Conservation (phyloP, 805 yeast genomes). For the Teunomyces gatunensis region DNA sequence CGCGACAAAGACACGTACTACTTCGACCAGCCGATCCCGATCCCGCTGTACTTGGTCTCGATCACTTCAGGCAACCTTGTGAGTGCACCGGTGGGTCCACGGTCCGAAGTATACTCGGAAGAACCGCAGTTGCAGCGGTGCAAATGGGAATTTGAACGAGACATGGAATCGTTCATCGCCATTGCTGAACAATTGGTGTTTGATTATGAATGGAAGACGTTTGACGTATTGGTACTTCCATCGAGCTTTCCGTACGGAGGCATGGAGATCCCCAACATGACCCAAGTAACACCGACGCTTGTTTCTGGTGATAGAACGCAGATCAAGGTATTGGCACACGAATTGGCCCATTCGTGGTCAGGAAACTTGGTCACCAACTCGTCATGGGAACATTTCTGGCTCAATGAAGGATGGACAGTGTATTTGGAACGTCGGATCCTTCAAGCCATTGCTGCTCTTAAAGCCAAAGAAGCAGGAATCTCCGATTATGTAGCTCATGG, state of each 20-base stretch:
- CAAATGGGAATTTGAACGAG: conserved; percentile 75
- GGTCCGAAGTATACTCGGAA: conserved; percentile 80
- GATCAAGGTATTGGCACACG: conserved; percentile 90
- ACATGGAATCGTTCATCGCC: conserved; percentile 74
- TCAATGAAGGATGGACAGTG: conserved; percentile 96
- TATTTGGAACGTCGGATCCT: conserved; percentile 82
- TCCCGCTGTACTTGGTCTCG: conserved; percentile 81
- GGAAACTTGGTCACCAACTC: conserved; percentile 89
- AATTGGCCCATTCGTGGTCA: conserved; percentile 89
- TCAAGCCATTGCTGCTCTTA: conserved; percentile 47
- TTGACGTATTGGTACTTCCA: conserved; percentile 78
- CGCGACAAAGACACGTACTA: conserved; percentile 31
- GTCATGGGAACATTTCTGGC: conserved; percentile 93
- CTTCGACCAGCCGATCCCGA: conserved; percentile 75
- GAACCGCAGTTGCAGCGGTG: conserved; percentile 66
- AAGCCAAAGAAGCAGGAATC: conserved; percentile 17
- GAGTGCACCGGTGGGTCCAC: conserved; percentile 73
- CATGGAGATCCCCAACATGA: conserved; percentile 91
- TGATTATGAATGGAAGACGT: conserved; percentile 81
- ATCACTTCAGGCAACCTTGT: conserved; percentile 80
- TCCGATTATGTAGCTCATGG: conserved; percentile 46
- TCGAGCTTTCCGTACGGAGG: conserved; percentile 85
- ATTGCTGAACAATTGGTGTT: conserved; percentile 76
- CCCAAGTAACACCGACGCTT: conserved; percentile 87
- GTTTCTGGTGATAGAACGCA: conserved; percentile 82